Evolutionary conservation across 345 rosid species (phyloP).

Genomic region (Gossypium raimondii): DNA sequence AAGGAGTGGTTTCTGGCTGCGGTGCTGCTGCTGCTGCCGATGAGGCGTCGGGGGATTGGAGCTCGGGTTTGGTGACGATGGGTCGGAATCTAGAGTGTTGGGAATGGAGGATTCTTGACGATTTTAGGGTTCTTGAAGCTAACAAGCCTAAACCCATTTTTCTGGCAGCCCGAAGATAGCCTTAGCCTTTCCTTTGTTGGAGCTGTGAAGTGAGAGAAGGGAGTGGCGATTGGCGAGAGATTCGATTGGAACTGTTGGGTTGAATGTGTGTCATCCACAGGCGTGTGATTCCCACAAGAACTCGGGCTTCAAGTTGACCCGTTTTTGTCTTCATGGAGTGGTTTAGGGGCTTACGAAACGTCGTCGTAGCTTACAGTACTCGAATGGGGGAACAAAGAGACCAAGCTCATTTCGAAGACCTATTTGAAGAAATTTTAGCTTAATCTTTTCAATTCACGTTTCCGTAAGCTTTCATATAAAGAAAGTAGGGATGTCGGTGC

Average conservation of each 20-base stretch:
- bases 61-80: slow-evolving; percentile 67
- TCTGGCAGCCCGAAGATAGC: background rate
- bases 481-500: too few species aligned
- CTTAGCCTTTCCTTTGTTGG: background rate
- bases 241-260: too few species aligned
- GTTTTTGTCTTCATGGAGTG: background rate
- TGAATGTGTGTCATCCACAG: too few species aligned
- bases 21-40: slow-evolving; percentile 36
- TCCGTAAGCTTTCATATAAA: too few species aligned
- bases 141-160: slow-evolving; percentile 69
- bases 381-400: too few species aligned
- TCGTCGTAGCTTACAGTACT: too few species aligned
- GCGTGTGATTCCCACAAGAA: background rate
- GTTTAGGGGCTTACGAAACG: too few species aligned
- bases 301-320: background rate
- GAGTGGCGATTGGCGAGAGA: background rate
- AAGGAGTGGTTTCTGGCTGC: slow-evolving; percentile 47
- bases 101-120: slow-evolving; percentile 35
- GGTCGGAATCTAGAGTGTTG: slow-evolving; percentile 40
- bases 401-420: too few species aligned
- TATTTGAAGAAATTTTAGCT: too few species aligned
- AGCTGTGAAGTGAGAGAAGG: background rate
- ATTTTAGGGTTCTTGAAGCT: slow-evolving; percentile 58
- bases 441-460: too few species aligned
- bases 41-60: slow-evolving; percentile 66